These are phyloP conservation scores for Boletus rubescentipes DNA, from an alignment of 768 basidiomycete species.

Conservation along the genomic window DNA sequence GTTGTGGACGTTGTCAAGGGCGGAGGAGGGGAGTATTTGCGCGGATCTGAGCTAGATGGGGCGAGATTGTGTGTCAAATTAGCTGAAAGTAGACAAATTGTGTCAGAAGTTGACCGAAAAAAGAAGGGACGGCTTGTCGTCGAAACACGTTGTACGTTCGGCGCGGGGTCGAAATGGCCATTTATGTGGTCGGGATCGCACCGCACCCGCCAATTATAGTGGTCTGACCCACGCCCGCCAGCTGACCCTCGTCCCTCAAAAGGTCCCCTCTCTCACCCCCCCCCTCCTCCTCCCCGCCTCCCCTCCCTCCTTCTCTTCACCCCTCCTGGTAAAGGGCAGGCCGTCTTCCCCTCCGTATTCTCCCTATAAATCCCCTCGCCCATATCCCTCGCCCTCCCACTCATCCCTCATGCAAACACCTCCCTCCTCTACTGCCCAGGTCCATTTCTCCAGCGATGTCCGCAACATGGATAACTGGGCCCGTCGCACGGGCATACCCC, in stretches of 20 bases:
- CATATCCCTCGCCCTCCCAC: neutral
- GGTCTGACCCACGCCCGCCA: conserved; percentile 43
- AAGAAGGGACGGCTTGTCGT: conserved; percentile 41
- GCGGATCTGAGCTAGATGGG: conserved; percentile 14
- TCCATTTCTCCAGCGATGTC: conserved; percentile 80
- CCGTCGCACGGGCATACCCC: conserved; percentile 70
- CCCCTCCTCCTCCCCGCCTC: conserved; percentile 24
- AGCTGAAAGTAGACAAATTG: conserved; percentile 22
- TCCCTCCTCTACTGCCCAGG: conserved; percentile 48
- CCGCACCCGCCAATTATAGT: conserved; percentile 52
- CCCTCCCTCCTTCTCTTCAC: conserved; percentile 27
- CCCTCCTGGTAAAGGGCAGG: conserved; percentile 37
- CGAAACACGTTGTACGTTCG: conserved; percentile 78
- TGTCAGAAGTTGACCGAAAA: conserved; percentile 18
- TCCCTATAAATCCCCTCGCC: conserved; percentile 27
- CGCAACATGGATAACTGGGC: conserved; percentile 85
- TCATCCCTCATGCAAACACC: conserved; percentile 30
- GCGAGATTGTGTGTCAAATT: conserved; percentile 16
- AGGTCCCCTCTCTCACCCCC: conserved; percentile 29
- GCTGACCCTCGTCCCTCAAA: conserved; percentile 38
- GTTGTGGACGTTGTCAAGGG: conserved; percentile 28
- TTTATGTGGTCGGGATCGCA: conserved; percentile 52
- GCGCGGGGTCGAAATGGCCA: conserved; percentile 58
- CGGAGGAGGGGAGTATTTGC: conserved; percentile 21
- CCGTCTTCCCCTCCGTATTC: conserved; percentile 3